Base-by-base conservation (phyloP, 225 moss, liverwort and hornwort genomes). In the Physcomitrium patens region DNA sequence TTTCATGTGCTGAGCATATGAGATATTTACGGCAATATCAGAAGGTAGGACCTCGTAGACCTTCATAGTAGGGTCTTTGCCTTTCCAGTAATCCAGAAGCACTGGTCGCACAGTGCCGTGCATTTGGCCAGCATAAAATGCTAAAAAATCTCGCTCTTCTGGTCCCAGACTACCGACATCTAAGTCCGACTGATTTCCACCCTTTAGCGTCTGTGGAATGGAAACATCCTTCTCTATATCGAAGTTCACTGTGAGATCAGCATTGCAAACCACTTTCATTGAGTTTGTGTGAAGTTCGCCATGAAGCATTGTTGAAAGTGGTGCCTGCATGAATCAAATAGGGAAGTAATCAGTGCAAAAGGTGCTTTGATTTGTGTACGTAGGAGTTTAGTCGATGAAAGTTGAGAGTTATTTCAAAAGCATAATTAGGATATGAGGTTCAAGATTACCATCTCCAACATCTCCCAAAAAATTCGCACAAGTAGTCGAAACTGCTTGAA, bases 1-100 rank as follows among this genome's bases (percentile, higher is more conserved):
- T 68, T 80, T 80, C 92, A 92, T 90, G 77, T 88, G 87, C 59
- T 81, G 69, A 1, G 78, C 15, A 16, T 92, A 92, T 0, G 67
- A 76, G 63, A 75, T 67, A 48, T 78, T 83, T 27, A 76, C 79
- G 4, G 76, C 76, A 10, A 79, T 71, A 10, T 77, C 43, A 18
- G 62, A 31, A 16, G 77, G 77, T 0, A 88, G 27, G 2, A 85
- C 84, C 67, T 88, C 89, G n/a, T 74, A 86, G 46, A 92, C 78
- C 79, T 82, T 80, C 86, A 86, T 86, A 50, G 77, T 77, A 18
- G 79, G 79, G 70, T 86, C 86, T 55, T 76, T 76, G 54, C 61
- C 66, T 55, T 76, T 73, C 86, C 86, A 86, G 69, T 79, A 60
- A 0, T 60, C 46, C 3, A 86, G 42, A 20, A 86, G 63, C 10